Evolutionary conservation across 176 grass and related monocot genomes (phyloP).

Genomic region (Panicum miliaceum): DNA sequence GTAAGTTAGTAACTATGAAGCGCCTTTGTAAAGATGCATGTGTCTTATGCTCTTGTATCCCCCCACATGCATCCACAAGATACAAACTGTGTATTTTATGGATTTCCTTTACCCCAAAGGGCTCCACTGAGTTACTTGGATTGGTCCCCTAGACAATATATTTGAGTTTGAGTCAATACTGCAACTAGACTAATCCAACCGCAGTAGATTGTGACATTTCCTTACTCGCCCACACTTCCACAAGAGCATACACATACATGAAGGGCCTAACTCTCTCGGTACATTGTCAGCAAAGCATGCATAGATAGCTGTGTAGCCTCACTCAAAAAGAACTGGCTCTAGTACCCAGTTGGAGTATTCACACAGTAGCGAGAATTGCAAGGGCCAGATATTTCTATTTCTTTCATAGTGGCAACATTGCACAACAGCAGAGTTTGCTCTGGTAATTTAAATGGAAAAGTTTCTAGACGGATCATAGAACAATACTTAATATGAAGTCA

Average conservation of each 20-base stretch:
- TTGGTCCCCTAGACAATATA: conserved; percentile 24
- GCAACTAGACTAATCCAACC: conserved; percentile 15
- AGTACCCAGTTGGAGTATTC: not conserved
- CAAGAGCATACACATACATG: not conserved
- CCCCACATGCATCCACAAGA: not conserved
- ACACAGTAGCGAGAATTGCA: not conserved
- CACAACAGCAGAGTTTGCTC: not conserved
- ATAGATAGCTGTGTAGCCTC: not conserved
- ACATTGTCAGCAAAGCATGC: not conserved
- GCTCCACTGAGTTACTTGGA: not conserved
- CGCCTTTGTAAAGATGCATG: not conserved
- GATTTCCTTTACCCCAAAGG: not conserved
- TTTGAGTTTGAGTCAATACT: conserved; percentile 27
- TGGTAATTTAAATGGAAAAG: not conserved
- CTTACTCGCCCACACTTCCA: not conserved
- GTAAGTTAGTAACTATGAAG: not conserved
- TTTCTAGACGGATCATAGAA: conserved; percentile 6
- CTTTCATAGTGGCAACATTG: not conserved
- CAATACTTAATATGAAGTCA: not conserved
- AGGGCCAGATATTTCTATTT: not conserved
- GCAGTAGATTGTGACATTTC: not conserved
- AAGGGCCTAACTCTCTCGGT: not conserved
- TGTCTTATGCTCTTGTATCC: not conserved
- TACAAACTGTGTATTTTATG: not conserved
- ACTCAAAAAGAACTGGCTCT: not conserved